These are phyloP conservation scores for Alternaria hordeiaustralica DNA, from an alignment of 2,329 filamentous ascomycete genomes.

Conservation along the genomic window DNA sequence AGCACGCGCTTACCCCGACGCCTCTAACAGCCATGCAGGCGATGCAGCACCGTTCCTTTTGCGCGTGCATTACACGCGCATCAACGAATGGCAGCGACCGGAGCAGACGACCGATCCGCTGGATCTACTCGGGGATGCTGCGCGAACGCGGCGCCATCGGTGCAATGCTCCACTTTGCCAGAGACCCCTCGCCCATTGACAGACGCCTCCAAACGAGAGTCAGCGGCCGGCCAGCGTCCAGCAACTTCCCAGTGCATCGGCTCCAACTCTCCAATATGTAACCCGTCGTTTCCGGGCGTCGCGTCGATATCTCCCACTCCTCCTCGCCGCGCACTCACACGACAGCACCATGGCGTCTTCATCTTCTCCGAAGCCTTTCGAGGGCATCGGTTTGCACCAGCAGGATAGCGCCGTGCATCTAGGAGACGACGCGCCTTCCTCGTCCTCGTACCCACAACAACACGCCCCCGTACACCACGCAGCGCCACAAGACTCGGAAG, in stretches of 20 bases:
- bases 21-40: background rate
- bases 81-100: slow-evolving; percentile 3
- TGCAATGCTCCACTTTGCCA: background rate
- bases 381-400: slow-evolving; percentile 21
- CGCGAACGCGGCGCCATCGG: slow-evolving; percentile 4
- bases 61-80: background rate
- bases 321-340: background rate
- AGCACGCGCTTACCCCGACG: background rate
- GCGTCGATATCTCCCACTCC: background rate
- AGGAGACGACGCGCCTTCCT: slow-evolving; percentile 14
- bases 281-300: background rate
- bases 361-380: slow-evolving; percentile 17
- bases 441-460: background rate
- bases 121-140: slow-evolving; percentile 11
- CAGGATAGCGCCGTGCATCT: slow-evolving; percentile 34
- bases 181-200: slow-evolving; percentile 3
- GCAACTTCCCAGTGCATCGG: background rate
- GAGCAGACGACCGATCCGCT: background rate
- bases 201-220: background rate
- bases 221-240: background rate
- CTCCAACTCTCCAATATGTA: background rate
- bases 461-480: background rate
- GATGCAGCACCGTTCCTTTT: background rate
- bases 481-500: background rate
- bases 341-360: slow-evolving; percentile 15